phyloP scores from a whole-genome alignment of 352 stramenopile genomes.

The Pythium apleroticum region DNA sequence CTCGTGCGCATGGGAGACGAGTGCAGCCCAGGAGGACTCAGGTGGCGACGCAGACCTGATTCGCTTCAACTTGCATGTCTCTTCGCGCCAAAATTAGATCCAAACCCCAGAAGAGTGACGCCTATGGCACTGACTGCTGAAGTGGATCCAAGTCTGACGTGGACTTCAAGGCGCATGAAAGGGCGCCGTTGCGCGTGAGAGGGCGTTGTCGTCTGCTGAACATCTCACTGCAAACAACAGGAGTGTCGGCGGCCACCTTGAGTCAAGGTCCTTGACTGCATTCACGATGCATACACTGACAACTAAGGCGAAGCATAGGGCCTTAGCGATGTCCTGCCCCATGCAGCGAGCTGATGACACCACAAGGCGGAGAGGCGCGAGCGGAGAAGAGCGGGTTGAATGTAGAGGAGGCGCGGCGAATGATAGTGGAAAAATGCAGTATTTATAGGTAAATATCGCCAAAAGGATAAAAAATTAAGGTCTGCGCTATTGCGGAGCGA shows the following conservation, averaged over 20 bases:
- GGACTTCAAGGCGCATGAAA: slow-evolving; percentile 7
- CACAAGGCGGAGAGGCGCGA: too few species aligned
- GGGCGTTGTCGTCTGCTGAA: not conserved
- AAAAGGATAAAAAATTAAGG: slow-evolving; percentile 60
- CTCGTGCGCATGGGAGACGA: not conserved
- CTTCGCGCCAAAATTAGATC: slow-evolving; percentile 16
- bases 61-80: slow-evolving; percentile 6
- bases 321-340: too few species aligned
- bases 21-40: not conserved
- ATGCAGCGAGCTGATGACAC: too few species aligned
- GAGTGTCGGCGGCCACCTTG: not conserved
- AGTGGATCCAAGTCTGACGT: too few species aligned
- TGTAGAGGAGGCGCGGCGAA: not conserved
- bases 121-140: not conserved
- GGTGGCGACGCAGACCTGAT: not conserved
- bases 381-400: too few species aligned
- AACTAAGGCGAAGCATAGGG: not conserved
- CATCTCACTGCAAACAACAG: not conserved
- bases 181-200: not conserved
- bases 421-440: slow-evolving; percentile 21
- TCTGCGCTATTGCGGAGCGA: slow-evolving; percentile 56
- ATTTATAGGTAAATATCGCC: slow-evolving; percentile 55
- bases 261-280: too few species aligned
- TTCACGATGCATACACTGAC: too few species aligned
- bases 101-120: slow-evolving; percentile 3